Conservation (phyloP, 176 grass and related monocot species). For the Cenchrus fungigraminus region DNA sequence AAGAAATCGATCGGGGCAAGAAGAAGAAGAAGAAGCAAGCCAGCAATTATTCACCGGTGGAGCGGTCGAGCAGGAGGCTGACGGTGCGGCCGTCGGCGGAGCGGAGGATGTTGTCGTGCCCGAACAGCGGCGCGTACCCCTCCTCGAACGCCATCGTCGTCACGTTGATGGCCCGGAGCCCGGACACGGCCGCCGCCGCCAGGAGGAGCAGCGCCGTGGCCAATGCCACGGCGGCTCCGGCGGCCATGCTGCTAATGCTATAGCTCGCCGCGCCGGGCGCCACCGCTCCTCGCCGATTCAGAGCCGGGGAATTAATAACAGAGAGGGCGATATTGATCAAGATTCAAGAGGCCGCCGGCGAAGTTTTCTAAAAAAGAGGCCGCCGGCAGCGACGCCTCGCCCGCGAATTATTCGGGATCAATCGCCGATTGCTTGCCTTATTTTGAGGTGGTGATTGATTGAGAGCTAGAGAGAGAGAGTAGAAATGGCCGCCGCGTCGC, state of each 20-base stretch:
- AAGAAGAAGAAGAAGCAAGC: too few species aligned
- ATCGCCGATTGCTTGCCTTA: constrained; percentile 17
- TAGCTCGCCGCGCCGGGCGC: not conserved
- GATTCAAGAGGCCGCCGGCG: too few species aligned
- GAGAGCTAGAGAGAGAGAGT: not conserved
- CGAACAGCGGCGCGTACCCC: constrained; percentile 71
- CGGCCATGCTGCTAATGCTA: constrained; percentile 12
- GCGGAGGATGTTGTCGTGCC: constrained; percentile 61
- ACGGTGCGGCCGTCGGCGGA: constrained; percentile 68
- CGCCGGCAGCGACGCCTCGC: not conserved
- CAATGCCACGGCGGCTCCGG: not conserved
- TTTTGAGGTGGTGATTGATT: constrained; percentile 22
- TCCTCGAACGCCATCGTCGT: constrained; percentile 61
- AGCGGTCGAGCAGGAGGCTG: constrained; percentile 80
- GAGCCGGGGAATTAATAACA: not conserved
- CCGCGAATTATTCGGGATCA: not conserved
- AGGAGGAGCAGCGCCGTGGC: not conserved
- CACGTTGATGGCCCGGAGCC: constrained; percentile 51
- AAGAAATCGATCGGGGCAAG: too few species aligned
- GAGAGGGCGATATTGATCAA: not conserved
- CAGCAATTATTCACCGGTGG: constrained; percentile 48
- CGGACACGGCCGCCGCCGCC: not conserved
- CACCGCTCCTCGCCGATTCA: not conserved
- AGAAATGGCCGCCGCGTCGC: constrained; percentile 22
- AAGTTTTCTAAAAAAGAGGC: too few species aligned